Evolutionary conservation across 768 basidiomycete species (phyloP).

Genomic region (Boletus edulis): DNA sequence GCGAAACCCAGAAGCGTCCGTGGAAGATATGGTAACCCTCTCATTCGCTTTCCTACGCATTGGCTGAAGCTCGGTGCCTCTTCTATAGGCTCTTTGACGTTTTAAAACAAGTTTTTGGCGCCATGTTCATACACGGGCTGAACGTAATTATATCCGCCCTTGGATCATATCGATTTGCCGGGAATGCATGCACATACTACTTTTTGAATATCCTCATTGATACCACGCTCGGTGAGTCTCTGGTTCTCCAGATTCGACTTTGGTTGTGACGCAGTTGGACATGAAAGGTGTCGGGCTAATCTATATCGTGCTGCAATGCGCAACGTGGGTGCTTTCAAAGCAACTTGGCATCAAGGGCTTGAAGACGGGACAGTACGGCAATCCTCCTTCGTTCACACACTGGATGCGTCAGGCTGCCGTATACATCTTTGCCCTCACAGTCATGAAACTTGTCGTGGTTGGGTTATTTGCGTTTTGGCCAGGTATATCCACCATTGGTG

Average conservation of each 20-base stretch:
- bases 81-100: conserved; percentile 81
- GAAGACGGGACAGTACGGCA: conserved; percentile 85
- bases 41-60: not conserved
- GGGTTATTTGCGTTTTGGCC: conserved; percentile 69
- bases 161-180: conserved; percentile 62
- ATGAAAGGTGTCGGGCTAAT: conserved; percentile 72
- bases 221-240: conserved; percentile 59
- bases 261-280: conserved; percentile 5
- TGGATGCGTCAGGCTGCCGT: conserved; percentile 79
- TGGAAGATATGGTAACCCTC: conserved; percentile 86
- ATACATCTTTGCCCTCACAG: conserved; percentile 75
- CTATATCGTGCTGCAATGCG: conserved; percentile 64
- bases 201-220: conserved; percentile 93
- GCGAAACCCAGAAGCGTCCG: conserved; percentile 79
- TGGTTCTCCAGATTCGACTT: not conserved
- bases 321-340: conserved; percentile 64
- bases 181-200: conserved; percentile 90
- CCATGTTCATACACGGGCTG: conserved; percentile 74
- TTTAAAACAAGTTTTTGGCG: conserved; percentile 86
- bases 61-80: conserved; percentile 4
- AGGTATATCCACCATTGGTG: conserved; percentile 70
- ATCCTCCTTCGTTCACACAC: conserved; percentile 68
- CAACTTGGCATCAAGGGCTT: conserved; percentile 70
- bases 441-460: conserved; percentile 93
- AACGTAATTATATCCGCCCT: conserved; percentile 80